Base-by-base conservation (phyloP, 2,329 filamentous ascomycete species). In the Trichophaea hybrida region DNA sequence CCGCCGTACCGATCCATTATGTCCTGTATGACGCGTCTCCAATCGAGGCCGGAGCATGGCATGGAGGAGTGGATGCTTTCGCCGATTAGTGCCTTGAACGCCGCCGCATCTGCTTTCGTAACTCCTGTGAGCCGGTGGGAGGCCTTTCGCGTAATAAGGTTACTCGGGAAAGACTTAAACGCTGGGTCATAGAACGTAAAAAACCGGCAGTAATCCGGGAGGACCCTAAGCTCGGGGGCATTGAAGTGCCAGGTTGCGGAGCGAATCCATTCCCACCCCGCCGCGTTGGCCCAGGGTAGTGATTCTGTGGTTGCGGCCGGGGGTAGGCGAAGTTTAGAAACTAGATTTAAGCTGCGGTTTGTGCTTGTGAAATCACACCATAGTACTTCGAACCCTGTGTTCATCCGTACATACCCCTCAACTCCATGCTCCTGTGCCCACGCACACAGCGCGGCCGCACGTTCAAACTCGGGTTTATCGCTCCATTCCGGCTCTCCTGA, bases 381-480 rank as follows among this genome's bases (percentile, higher is more conserved):
- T n/a, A 77, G 76, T 65, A 77, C 68, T 68, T 77, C 75, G 59
- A 77, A 77, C 3, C 74, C 76, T 10, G 75, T 74, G 64, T 77
- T 77, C 75, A 77, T 77, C 59, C 76, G 71, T 44, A 78, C 73
- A 40, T 77, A 69, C 1, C 74, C 76, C 64, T 79, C 76, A 34
- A 75, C 73, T 48, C 75, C 72, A 1, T 76, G 76, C 7, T 73
- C 75, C 66, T 75, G 73, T 53, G 76, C 77, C 66, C 40, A 46
- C n/a, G 40, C 40, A 46, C 40, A 46, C 40, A 46, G 10, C 10
- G 24, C 5, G 3, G 5, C 40, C 40, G 40, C 40, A 6, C 40
- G 5, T 7, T 46, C 40, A 46, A n/a, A 46, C 10, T 46, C 40
- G 13, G 40, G 40, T 13, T 17, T 17, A 10, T 46, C 40, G 24